Conservation (phyloP, 1,284 basidiomycete genomes). For the Ceratobasidium sp. region DNA sequence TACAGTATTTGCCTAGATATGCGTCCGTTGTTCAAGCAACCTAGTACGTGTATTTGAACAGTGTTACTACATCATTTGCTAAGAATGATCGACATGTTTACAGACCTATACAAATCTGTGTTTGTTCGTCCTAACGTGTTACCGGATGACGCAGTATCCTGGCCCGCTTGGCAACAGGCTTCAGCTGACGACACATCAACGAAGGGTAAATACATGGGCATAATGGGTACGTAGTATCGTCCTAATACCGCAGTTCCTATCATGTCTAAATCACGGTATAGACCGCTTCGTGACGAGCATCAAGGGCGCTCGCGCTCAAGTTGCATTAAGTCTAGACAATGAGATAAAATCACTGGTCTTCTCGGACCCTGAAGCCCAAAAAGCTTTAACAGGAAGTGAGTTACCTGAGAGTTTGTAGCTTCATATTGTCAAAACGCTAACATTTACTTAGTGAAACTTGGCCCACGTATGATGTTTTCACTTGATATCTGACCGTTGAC, state of each 20-base stretch:
- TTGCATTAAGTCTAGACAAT: background rate
- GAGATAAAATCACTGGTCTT: background rate
- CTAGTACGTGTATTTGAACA: constrained; percentile 22
- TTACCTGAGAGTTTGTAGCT: background rate
- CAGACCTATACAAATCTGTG: background rate
- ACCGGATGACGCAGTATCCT: background rate
- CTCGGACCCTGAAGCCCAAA: background rate
- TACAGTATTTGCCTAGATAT: background rate
- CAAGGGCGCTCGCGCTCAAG: background rate
- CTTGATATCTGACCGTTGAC: too few species aligned
- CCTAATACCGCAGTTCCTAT: too few species aligned
- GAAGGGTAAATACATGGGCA: background rate
- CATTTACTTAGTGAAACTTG: background rate
- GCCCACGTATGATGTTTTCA: background rate
- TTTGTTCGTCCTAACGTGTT: constrained; percentile 1
- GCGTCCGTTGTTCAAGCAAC: constrained; percentile 7
- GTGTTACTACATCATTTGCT: too few species aligned
- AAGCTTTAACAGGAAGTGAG: background rate
- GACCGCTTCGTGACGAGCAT: background rate
- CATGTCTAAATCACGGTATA: background rate
- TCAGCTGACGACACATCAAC: background rate
- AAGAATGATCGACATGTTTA: background rate
- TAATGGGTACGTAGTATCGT: background rate
- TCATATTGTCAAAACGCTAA: too few species aligned
- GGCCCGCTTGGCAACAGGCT: background rate